Evolutionary conservation across 257 asterid genomes (phyloP), one percentile per base, ranked within the genome.

Genomic region (Prunella vulgaris): DNA sequence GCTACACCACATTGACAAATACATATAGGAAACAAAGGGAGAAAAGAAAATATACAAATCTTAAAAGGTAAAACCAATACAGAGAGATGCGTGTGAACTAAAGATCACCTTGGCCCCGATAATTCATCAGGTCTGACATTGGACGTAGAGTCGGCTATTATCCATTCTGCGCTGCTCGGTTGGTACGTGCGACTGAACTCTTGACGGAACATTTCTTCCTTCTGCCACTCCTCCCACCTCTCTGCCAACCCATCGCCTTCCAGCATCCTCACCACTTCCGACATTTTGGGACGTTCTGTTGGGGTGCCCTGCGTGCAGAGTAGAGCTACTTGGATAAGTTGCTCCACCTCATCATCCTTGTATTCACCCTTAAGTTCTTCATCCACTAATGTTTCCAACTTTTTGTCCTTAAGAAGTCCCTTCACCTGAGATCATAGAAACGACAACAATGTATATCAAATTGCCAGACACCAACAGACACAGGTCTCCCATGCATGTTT

Each of bases 191-290:
- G 82, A 71, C 57, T 84, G 49, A 74, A 74, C 40, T 89, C 96
- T 53, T 84, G 96, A 3, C 95, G 77, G 88, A 84, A 83, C 85
- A 88, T 79, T 74, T 91, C 97, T 57, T 87, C 95, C 82, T 86
- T 86, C 77, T 91, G 96, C 97, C 97, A 91, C 68, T 91, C 97
- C 58, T 91, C 97, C 97, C 97, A 91, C 77, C 92, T 84, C 92
- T 91, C 96, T 0, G 95, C 95, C 76, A 91, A 79, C n/a, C 97
- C 96, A 53, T 91, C 97, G 4, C 97, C 97, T 80, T 91, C 93
- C 5, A 88, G 91, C 96, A 93, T 93, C 70, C 96, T 80, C 32
- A 93, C 96, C 0, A 93, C 96, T 24, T 88, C 96, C 0, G 97
- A 90, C 98, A 93, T 93, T 72, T 88, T 93, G 42, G 97, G 98